These are phyloP conservation scores for Boletellus ananiceps DNA, from an alignment of 768 basidiomycete species.

Conservation along the genomic window DNA sequence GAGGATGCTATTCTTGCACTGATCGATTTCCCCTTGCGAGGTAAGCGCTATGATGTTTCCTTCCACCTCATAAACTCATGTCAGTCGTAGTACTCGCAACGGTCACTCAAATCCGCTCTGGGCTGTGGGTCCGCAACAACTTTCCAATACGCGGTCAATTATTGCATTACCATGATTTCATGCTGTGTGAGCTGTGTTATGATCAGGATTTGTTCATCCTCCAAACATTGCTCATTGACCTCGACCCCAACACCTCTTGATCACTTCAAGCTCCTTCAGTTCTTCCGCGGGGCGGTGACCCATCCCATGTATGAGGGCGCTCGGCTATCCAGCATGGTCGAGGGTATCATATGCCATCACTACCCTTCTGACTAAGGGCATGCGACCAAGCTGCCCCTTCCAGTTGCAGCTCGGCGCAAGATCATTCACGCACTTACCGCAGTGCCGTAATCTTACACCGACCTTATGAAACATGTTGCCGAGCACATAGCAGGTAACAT, in stretches of 20 bases:
- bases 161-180: conserved; percentile 93
- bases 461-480: conserved; percentile 85
- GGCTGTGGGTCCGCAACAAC: conserved; percentile 97
- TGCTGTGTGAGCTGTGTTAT: conserved; percentile 94
- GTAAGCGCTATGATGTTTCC: conserved; percentile 42
- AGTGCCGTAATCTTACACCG: conserved; percentile 84
- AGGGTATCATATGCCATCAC: conserved; percentile 85
- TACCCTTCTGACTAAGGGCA: conserved; percentile 75
- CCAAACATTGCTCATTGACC: conserved; percentile 74
- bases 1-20: conserved; percentile 69
- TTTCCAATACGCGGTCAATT: conserved; percentile 92
- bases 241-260: conserved; percentile 84
- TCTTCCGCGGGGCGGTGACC: conserved; percentile 62
- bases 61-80: no score
- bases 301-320: conserved; percentile 61
- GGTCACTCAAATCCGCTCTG: conserved; percentile 92
- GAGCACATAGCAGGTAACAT: conserved; percentile 84
- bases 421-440: conserved; percentile 88
- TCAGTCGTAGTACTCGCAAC: conserved; percentile 64
- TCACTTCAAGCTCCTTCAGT: conserved; percentile 76
- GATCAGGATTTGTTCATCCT: conserved; percentile 93
- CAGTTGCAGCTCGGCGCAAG: conserved; percentile 68
- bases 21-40: conserved; percentile 86
- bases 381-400: conserved; percentile 62
- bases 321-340: conserved; percentile 81